phyloP scores from a whole-genome alignment of 768 basidiomycete species.

The Amanita phalloides region DNA sequence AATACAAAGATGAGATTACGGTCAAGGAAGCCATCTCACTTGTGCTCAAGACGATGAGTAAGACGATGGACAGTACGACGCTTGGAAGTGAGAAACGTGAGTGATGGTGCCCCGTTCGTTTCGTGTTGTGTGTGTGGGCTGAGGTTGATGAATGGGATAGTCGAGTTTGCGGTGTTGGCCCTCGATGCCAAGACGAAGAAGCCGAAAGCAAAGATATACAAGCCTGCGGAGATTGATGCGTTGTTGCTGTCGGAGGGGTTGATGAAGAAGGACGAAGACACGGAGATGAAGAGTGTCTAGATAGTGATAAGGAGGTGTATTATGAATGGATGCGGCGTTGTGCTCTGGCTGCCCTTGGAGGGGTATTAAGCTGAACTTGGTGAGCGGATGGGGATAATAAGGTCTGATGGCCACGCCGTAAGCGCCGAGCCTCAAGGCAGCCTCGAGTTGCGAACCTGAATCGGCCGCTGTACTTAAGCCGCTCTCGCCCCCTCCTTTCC shows the following conservation, averaged over 20 bases:
- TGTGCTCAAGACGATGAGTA: constrained; percentile 92
- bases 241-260: constrained; percentile 70
- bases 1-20: constrained; percentile 91
- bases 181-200: constrained; percentile 66
- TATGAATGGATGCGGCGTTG: no score
- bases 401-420: constrained; percentile 11
- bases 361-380: no score
- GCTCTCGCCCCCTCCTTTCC: neutral
- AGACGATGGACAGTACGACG: constrained; percentile 99
- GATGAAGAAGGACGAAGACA: constrained; percentile 80
- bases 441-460: constrained; percentile 29
- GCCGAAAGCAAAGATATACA: constrained; percentile 88
- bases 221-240: constrained; percentile 79
- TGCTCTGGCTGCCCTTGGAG: no score
- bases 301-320: neutral
- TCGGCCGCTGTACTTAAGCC: neutral
- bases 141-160: constrained; percentile 26
- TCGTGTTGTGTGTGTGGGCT: constrained; percentile 1
- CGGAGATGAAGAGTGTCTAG: constrained; percentile 57
- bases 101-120: constrained; percentile 17
- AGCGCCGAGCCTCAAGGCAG: constrained; percentile 37
- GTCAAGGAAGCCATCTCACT: constrained; percentile 91
- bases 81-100: constrained; percentile 91
- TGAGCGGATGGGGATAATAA: constrained; percentile 18
- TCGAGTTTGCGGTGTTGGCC: constrained; percentile 93